phyloP scores from a whole-genome alignment of 768 basidiomycete genomes.

The Mycena haematopus region DNA sequence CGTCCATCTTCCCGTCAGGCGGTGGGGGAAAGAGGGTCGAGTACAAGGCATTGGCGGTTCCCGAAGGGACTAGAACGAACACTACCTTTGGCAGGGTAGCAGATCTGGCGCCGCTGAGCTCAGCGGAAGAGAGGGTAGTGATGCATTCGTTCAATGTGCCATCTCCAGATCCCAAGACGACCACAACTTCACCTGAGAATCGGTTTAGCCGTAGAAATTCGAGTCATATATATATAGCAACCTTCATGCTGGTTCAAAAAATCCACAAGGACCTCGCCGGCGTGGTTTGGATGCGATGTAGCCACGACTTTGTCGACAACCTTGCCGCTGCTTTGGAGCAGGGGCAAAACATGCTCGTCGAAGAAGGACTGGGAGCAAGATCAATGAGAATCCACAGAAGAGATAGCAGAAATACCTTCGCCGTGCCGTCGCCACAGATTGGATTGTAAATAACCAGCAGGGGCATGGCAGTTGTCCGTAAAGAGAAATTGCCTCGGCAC shows the following conservation, averaged over 20 bases:
- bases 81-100: conserved; percentile 22
- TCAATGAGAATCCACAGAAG: neutral
- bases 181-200: conserved; percentile 39
- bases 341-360: conserved; percentile 65
- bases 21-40: conserved; percentile 72
- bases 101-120: conserved; percentile 31
- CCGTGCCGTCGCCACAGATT: conserved; percentile 66
- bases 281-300: conserved; percentile 63
- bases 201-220: conserved; percentile 3
- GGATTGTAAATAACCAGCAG: conserved; percentile 80
- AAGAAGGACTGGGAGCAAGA: conserved; percentile 51
- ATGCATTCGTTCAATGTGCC: conserved; percentile 92
- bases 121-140: conserved; percentile 54
- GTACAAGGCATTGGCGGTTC: conserved; percentile 95
- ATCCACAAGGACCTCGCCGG: conserved; percentile 52
- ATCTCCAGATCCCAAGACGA: conserved; percentile 84
- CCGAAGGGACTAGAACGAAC: conserved; percentile 71
- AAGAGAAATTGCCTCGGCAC: too few species aligned
- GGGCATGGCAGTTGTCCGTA: conserved; percentile 42
- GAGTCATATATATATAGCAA: conserved; percentile 7
- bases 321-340: conserved; percentile 52
- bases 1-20: conserved; percentile 31
- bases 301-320: conserved; percentile 47
- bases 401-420: conserved; percentile 36
- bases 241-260: conserved; percentile 44